Conservation (phyloP, 805 yeast species). For the Hanseniaspora vineae region DNA sequence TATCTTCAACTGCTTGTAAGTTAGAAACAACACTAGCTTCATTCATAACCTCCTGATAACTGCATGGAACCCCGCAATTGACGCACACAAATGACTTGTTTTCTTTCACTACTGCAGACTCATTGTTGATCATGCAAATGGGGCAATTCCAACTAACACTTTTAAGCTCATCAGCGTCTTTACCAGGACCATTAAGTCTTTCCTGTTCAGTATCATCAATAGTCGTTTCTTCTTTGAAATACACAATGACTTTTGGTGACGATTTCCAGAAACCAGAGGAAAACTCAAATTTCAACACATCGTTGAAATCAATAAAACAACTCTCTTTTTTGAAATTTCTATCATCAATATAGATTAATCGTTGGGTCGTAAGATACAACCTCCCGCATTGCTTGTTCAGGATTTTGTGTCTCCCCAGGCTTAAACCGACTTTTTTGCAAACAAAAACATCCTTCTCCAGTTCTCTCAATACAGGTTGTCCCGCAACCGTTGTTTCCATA, state of each 20-base stretch:
- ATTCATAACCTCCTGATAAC: constrained; percentile 20
- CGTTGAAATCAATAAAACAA: constrained; percentile 33
- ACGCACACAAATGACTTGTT: constrained; percentile 34
- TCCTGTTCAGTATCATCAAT: too few species aligned
- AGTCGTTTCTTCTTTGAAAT: constrained; percentile 15
- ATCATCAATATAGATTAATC: constrained; percentile 65
- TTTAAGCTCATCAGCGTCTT: constrained; percentile 2
- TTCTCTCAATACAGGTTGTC: constrained; percentile 27
- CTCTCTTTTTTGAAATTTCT: constrained; percentile 28
- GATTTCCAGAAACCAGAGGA: constrained; percentile 53
- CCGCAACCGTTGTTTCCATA: constrained; percentile 26
- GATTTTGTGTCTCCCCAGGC: constrained; percentile 63
- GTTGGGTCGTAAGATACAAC: constrained; percentile 56
- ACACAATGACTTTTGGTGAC: constrained; percentile 60
- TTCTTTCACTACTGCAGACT: constrained; percentile 15
- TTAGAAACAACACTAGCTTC: not conserved
- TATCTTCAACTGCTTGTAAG: too few species aligned
- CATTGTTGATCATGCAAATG: constrained; percentile 45
- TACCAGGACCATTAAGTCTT: not conserved
- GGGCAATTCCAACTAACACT: constrained; percentile 62
- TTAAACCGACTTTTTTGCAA: constrained; percentile 53
- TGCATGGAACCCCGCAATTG: constrained; percentile 50
- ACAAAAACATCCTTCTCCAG: constrained; percentile 41
- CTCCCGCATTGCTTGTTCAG: constrained; percentile 59
- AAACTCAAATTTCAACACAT: constrained; percentile 28